Conservation (phyloP, 2,329 filamentous ascomycete species). For the Rhinocladiella similis region DNA sequence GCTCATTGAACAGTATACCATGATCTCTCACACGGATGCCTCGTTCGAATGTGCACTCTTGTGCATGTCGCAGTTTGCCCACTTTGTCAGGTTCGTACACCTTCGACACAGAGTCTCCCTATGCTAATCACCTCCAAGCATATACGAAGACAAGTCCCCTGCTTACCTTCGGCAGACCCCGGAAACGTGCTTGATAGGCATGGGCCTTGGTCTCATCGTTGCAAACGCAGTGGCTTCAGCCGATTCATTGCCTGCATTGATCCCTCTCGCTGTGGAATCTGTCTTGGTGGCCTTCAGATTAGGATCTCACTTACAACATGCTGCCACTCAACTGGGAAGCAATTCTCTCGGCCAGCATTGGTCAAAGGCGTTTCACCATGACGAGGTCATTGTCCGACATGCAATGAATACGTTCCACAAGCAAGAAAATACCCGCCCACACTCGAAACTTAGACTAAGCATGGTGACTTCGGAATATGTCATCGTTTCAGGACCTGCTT, state of each 20-base stretch:
- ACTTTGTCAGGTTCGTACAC: background rate
- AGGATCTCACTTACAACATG: background rate
- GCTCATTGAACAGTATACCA: background rate
- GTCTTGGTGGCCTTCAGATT: background rate
- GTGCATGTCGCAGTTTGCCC: background rate
- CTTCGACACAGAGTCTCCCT: background rate
- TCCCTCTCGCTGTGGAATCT: background rate
- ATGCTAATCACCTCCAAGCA: background rate
- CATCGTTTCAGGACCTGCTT: background rate
- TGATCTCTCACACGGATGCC: background rate
- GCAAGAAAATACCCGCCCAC: background rate
- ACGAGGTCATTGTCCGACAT: background rate
- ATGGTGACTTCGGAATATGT: background rate
- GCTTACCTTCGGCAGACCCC: background rate
- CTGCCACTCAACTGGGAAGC: background rate
- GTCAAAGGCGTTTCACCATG: background rate
- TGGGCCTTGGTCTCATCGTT: background rate
- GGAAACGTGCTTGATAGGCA: background rate
- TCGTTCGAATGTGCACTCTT: background rate
- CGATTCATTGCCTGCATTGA: background rate
- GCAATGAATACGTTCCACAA: background rate
- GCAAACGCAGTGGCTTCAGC: background rate
- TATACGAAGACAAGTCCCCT: background rate
- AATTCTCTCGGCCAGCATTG: background rate
- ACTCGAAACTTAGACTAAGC: background rate